phyloP scores from a whole-genome alignment of 1,284 basidiomycete species.

The Inonotus hispidus region DNA sequence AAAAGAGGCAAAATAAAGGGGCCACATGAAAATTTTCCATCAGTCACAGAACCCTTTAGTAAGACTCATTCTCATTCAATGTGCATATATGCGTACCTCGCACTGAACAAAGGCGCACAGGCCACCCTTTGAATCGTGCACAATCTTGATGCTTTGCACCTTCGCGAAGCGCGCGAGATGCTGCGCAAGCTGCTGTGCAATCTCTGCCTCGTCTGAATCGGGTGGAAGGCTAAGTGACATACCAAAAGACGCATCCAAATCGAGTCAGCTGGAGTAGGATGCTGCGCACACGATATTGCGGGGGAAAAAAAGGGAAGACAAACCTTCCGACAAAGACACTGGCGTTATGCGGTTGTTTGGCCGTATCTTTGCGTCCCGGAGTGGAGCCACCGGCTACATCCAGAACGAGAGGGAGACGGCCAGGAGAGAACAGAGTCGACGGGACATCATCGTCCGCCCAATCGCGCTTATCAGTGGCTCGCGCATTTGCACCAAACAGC shows the following conservation, averaged over 20 bases:
- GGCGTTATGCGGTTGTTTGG: constrained; percentile 60
- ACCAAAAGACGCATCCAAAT: neutral
- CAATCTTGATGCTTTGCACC: constrained; percentile 65
- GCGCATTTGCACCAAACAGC: neutral
- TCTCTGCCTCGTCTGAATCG: constrained; percentile 55
- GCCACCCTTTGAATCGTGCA: constrained; percentile 68
- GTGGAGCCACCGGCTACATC: constrained; percentile 7
- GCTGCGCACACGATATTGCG: constrained; percentile 4
- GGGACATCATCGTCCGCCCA: constrained; percentile 25
- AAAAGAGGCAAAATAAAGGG: constrained; percentile 1
- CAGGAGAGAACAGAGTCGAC: constrained; percentile 23
- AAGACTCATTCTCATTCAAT: constrained; percentile 13
- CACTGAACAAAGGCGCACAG: constrained; percentile 79
- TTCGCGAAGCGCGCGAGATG: constrained; percentile 59
- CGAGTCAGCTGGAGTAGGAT: neutral
- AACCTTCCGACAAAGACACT: constrained; percentile 80
- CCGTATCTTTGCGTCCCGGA: constrained; percentile 29
- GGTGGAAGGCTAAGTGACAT: constrained; percentile 53
- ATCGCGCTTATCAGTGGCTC: constrained; percentile 8
- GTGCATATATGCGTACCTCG: constrained; percentile 43
- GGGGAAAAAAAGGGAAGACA: constrained; percentile 13
- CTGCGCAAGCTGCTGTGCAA: constrained; percentile 50
- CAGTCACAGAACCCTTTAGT: constrained; percentile 41
- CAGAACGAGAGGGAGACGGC: neutral
- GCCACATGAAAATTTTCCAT: neutral